A percentile compares a stretch with the other conserved stretches of the same genome.
phyloP scores from a whole-genome alignment of 495 filamentous ascomycete genomes.

The Hypoxylon trugodes region DNA sequence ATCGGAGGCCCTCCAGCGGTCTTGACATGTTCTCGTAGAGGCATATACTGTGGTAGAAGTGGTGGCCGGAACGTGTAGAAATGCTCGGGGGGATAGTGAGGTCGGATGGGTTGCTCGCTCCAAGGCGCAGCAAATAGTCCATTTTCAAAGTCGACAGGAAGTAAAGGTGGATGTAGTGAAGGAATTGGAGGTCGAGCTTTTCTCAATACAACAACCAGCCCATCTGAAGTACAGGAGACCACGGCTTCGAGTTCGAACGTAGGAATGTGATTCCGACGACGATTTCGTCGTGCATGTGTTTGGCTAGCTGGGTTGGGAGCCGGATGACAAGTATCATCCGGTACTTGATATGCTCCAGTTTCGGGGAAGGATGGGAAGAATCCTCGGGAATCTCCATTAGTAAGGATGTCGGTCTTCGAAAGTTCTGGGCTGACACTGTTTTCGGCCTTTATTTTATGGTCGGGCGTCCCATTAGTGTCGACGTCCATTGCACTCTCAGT shows the following conservation, averaged over 20 bases:
- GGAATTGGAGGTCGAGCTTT: conserved; percentile 77
- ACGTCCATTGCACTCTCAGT: conserved; percentile 46
- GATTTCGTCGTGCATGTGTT: conserved; percentile 7
- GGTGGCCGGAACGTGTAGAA: conserved; percentile 54
- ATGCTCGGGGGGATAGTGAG: conserved; percentile 51
- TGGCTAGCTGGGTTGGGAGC: conserved; percentile 16
- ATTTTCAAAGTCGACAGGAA: conserved; percentile 63
- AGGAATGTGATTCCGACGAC: conserved; percentile 38
- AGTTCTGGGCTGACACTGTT: conserved; percentile 18
- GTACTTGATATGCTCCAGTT: conserved; percentile 2
- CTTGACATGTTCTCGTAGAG: conserved; percentile 53
- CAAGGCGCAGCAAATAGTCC: conserved; percentile 83
- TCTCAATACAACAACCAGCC: conserved; percentile 83
- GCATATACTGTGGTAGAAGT: conserved; percentile 54
- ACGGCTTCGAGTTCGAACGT: conserved; percentile 82
- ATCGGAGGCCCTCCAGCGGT: conserved; percentile 60
- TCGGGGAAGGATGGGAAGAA: background rate
- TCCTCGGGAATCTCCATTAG: background rate
- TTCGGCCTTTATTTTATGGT: conserved; percentile 31
- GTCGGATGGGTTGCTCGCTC: conserved; percentile 67
- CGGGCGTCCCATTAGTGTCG: conserved; percentile 31
- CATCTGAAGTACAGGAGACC: conserved; percentile 89
- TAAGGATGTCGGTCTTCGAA: conserved; percentile 4
- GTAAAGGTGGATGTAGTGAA: conserved; percentile 56
- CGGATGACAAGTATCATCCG: conserved; percentile 15